These are phyloP conservation scores for Hanseniaspora pseudoguilliermondii DNA, from an alignment of 805 yeast genomes.

Conservation along the genomic window DNA sequence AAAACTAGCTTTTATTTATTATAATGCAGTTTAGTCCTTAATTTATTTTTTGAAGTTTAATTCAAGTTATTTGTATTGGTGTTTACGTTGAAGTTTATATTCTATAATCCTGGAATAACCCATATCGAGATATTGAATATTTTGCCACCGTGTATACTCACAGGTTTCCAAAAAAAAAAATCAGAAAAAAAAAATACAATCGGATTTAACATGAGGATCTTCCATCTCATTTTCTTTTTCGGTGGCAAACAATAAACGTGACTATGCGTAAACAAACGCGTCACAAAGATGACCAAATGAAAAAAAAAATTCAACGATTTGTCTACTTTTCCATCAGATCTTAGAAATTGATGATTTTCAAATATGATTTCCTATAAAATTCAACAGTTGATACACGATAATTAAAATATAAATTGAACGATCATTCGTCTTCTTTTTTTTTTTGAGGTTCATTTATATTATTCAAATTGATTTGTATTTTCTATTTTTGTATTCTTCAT, in stretches of 20 bases:
- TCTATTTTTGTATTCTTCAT: background rate
- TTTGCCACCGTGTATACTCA: background rate
- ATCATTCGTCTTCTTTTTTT: background rate
- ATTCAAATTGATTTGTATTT: background rate
- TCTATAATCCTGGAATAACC: too few species aligned
- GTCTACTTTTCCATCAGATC: background rate
- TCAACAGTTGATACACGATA: background rate
- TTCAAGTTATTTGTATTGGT: background rate
- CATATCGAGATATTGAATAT: background rate
- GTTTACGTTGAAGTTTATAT: too few species aligned
- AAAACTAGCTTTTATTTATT: background rate
- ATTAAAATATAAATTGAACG: background rate
- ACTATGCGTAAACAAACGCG: conserved; percentile 1
- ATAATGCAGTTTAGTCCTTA: background rate
- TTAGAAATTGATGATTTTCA: background rate
- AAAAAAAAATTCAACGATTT: background rate
- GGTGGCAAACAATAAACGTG: background rate
- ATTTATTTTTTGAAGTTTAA: background rate
- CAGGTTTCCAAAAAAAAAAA: background rate
- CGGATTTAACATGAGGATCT: background rate
- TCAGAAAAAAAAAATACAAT: background rate
- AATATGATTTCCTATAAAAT: background rate
- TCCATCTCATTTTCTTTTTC: background rate
- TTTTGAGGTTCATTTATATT: background rate
- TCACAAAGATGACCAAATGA: background rate